These are phyloP conservation scores for Nakazawaea pomicola DNA, from an alignment of 805 yeast species.

Conservation along the genomic window DNA sequence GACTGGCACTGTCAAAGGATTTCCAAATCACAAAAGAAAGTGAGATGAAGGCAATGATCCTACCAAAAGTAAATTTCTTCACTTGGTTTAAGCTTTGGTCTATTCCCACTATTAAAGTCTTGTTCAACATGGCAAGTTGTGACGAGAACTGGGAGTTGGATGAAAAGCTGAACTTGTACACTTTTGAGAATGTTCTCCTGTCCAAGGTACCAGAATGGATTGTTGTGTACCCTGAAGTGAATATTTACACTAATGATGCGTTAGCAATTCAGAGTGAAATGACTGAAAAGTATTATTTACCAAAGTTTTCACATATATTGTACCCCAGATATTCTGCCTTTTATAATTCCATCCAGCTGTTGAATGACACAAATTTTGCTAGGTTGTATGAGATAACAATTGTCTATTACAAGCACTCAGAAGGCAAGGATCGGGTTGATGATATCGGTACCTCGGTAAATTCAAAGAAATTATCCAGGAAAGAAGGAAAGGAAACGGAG, in stretches of 20 bases:
- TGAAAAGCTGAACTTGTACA: slow-evolving; percentile 26
- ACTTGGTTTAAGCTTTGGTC: slow-evolving; percentile 67
- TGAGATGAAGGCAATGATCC: slow-evolving; percentile 21
- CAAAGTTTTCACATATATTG: slow-evolving; percentile 52
- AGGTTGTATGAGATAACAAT: slow-evolving; percentile 55
- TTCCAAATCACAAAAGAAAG: slow-evolving; percentile 7
- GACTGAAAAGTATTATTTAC: slow-evolving; percentile 54
- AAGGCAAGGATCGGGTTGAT: neutral
- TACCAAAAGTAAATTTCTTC: slow-evolving; percentile 52
- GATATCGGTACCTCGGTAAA: neutral
- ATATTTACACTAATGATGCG: slow-evolving; percentile 51
- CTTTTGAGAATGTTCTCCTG: slow-evolving; percentile 31
- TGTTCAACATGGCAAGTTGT: slow-evolving; percentile 42
- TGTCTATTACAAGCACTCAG: slow-evolving; percentile 28
- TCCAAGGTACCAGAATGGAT: slow-evolving; percentile 53
- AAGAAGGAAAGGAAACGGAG: slow-evolving; percentile 1
- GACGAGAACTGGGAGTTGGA: slow-evolving; percentile 72
- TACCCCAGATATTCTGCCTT: slow-evolving; percentile 75
- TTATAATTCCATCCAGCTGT: slow-evolving; percentile 40
- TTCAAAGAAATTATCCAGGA: neutral
- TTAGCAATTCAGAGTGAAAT: slow-evolving; percentile 46
- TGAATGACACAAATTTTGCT: slow-evolving; percentile 34
- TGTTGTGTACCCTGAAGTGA: slow-evolving; percentile 82
- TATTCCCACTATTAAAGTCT: slow-evolving; percentile 48
- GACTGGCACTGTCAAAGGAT: slow-evolving; percentile 15